These are phyloP conservation scores for Thielaviopsis punctulata DNA, from an alignment of 2,329 filamentous ascomycete species.

Conservation along the genomic window DNA sequence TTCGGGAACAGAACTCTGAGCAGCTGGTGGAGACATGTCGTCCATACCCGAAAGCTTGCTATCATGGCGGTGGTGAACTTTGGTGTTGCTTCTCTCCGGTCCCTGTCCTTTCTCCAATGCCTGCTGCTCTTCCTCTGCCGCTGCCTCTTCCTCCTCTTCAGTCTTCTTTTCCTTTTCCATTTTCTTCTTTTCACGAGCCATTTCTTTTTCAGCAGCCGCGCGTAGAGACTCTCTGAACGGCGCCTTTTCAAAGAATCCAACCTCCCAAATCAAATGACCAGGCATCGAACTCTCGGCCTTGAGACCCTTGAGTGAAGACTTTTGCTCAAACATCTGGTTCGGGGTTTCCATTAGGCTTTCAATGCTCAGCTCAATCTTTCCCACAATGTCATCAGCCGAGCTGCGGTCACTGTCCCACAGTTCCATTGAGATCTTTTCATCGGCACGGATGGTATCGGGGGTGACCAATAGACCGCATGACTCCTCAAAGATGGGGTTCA, in stretches of 20 bases:
- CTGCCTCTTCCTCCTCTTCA: neutral
- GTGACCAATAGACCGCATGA: conserved; percentile 73
- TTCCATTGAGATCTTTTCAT: conserved; percentile 85
- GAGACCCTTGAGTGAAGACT: conserved; percentile 67
- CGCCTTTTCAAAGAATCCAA: conserved; percentile 86
- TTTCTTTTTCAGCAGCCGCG: conserved; percentile 57
- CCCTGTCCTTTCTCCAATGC: neutral
- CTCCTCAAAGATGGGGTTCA: conserved; percentile 88
- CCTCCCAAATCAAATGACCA: conserved; percentile 86
- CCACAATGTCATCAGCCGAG: conserved; percentile 85
- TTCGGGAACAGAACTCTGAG: neutral
- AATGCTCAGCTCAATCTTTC: conserved; percentile 84
- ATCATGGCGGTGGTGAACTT: conserved; percentile 7
- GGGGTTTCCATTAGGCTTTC: conserved; percentile 88
- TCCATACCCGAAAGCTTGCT: conserved; percentile 1
- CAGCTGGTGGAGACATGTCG: neutral
- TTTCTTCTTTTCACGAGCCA: conserved; percentile 9
- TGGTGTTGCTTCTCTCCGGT: neutral
- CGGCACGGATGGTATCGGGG: conserved; percentile 75
- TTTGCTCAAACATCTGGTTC: conserved; percentile 79
- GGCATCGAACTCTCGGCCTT: conserved; percentile 79
- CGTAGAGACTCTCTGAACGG: conserved; percentile 69
- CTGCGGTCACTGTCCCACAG: conserved; percentile 92
- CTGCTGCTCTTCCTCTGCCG: neutral
- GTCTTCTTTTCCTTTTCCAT: conserved; percentile 7